These are phyloP conservation scores for Paragyromitra xinjiangensis DNA, from an alignment of 495 filamentous ascomycete species.

Conservation along the genomic window DNA sequence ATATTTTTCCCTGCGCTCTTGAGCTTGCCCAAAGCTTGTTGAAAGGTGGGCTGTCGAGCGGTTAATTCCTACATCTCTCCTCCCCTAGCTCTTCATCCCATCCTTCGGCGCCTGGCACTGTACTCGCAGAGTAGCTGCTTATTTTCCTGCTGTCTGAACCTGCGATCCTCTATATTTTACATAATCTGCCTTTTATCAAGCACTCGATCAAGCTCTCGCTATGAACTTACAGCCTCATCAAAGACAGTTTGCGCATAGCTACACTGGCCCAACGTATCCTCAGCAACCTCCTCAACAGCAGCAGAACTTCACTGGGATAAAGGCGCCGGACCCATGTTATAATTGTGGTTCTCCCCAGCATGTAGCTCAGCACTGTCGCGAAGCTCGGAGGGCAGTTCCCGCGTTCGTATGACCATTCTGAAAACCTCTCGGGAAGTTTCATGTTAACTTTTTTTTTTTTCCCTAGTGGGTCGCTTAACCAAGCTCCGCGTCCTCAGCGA, in stretches of 20 bases:
- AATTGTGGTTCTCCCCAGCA: conserved; percentile 62
- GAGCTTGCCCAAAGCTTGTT: conserved; percentile 37
- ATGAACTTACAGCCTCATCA: conserved; percentile 53
- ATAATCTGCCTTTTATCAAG: conserved; percentile 36
- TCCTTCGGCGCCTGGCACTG: conserved; percentile 7
- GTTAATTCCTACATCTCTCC: conserved; percentile 32
- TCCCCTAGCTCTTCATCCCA: conserved; percentile 20
- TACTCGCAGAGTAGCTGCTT: conserved; percentile 25
- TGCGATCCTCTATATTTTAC: conserved; percentile 33
- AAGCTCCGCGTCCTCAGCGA: conserved; percentile 49
- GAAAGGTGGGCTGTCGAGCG: conserved; percentile 42
- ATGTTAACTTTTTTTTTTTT: conserved; percentile 22
- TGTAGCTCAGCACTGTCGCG: conserved; percentile 63
- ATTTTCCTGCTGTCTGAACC: conserved; percentile 24
- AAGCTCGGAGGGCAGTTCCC: conserved; percentile 63
- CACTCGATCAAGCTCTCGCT: conserved; percentile 43
- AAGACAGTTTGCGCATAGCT: conserved; percentile 54
- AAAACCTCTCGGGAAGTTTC: conserved; percentile 17
- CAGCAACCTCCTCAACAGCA: conserved; percentile 36
- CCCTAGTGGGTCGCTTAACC: conserved; percentile 49
- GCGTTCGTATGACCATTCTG: conserved; percentile 64
- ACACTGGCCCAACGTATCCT: conserved; percentile 46
- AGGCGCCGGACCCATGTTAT: conserved; percentile 59
- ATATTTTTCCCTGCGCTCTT: conserved; percentile 22
- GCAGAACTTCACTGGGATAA: conserved; percentile 43